Evolutionary conservation across 495 filamentous ascomycete species (phyloP).

Genomic region (Arthonia radiata): DNA sequence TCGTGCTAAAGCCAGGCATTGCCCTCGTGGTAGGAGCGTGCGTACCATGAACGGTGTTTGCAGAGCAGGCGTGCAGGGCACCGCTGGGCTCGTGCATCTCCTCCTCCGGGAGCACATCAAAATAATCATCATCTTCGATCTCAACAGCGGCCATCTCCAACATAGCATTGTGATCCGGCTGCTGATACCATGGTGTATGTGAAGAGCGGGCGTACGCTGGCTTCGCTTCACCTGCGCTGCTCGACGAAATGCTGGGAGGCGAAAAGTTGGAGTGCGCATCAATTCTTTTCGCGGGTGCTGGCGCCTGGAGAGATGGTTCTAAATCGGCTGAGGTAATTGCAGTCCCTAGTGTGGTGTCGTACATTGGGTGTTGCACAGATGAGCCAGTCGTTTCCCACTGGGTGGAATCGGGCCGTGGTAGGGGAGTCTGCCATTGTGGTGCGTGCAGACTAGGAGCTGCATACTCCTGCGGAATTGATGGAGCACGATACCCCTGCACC

Average conservation of each 20-base stretch:
- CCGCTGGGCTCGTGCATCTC: slow-evolving; percentile 24
- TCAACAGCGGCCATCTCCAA: slow-evolving; percentile 19
- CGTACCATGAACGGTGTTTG: slow-evolving; percentile 12
- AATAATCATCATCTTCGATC: slow-evolving; percentile 30
- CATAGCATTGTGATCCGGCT: slow-evolving; percentile 11
- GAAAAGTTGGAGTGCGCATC: slow-evolving; percentile 1
- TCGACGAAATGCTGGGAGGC: slow-evolving; percentile 14
- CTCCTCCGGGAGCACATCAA: slow-evolving; percentile 43
- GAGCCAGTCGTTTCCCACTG: no score
- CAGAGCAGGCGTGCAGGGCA: slow-evolving; percentile 10
- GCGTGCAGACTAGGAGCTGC: no score
- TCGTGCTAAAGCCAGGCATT: not conserved
- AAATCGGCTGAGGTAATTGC: slow-evolving; percentile 3
- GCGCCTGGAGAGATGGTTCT: slow-evolving; percentile 3
- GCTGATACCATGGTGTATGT: slow-evolving; percentile 3
- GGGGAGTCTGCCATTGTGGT: no score
- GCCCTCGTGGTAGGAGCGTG: slow-evolving; percentile 1
- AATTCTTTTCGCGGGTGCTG: slow-evolving; percentile 1
- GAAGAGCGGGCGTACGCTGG: slow-evolving; percentile 10
- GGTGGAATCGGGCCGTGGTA: no score
- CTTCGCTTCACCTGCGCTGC: slow-evolving; percentile 14
- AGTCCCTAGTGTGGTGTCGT: no score
- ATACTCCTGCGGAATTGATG: no score
- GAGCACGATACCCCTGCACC: no score
- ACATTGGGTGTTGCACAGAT: no score